phyloP scores from a whole-genome alignment of 2,329 filamentous ascomycete species.

The Onygenales sp. region DNA sequence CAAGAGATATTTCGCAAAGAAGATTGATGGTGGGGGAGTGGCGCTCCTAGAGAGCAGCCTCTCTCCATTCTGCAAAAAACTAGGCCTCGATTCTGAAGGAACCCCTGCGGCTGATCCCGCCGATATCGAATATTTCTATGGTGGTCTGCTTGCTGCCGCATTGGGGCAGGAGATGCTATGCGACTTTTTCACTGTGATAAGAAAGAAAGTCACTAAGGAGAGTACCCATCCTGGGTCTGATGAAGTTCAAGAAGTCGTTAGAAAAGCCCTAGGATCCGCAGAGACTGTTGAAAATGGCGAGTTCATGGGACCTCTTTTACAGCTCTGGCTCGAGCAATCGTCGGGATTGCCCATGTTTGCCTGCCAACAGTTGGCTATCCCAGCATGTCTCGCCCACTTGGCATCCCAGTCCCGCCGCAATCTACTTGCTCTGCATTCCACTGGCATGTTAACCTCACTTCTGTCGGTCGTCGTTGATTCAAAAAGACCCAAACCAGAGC shows the following conservation, averaged over 20 bases:
- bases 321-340: conserved; percentile 49
- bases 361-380: conserved; percentile 45
- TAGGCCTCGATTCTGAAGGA: conserved; percentile 18
- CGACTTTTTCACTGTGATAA: conserved; percentile 49
- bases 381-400: conserved; percentile 53
- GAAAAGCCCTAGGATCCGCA: conserved; percentile 28
- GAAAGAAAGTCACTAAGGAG: conserved; percentile 20
- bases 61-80: conserved; percentile 57
- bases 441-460: conserved; percentile 59
- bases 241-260: conserved; percentile 16
- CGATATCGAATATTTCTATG: conserved; percentile 71
- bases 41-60: conserved; percentile 60
- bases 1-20: conserved; percentile 71
- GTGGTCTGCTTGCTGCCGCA: conserved; percentile 70
- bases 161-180: conserved; percentile 68
- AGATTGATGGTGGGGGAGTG: conserved; percentile 71
- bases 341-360: conserved; percentile 40
- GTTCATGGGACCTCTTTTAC: conserved; percentile 28
- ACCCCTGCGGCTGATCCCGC: background rate
- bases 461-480: conserved; percentile 54
- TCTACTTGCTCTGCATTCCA: conserved; percentile 60
- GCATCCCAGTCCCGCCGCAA: conserved; percentile 58
- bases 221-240: conserved; percentile 6
- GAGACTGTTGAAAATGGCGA: conserved; percentile 35
- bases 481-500: conserved; percentile 47